phyloP scores from a whole-genome alignment of 805 yeast genomes.

The Suhomyces pyralidae region DNA sequence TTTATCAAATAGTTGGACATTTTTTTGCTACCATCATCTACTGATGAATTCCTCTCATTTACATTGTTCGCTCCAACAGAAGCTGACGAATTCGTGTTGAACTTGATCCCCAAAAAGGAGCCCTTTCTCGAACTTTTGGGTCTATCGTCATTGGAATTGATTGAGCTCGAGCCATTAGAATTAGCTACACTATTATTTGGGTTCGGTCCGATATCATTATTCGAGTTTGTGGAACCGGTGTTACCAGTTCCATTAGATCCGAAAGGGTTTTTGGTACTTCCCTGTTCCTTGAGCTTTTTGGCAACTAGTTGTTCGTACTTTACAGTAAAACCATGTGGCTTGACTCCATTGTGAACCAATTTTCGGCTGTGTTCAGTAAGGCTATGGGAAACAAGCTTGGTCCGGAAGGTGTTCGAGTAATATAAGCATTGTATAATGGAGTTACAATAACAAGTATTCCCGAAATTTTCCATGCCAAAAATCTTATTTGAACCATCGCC shows the following conservation, averaged over 20 bases:
- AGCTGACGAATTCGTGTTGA: constrained; percentile 19
- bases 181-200: not conserved
- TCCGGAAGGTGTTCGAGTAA: constrained; percentile 68
- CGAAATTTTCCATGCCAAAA: constrained; percentile 81
- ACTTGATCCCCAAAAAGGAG: constrained; percentile 40
- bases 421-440: constrained; percentile 87
- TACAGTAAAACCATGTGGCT: constrained; percentile 33
- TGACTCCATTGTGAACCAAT: constrained; percentile 27
- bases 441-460: constrained; percentile 92
- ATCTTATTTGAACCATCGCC: constrained; percentile 71
- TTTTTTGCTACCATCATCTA: constrained; percentile 3
- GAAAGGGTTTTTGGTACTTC: constrained; percentile 1
- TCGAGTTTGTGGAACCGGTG: not conserved
- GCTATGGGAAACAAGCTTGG: constrained; percentile 38
- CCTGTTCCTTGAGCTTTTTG: constrained; percentile 32
- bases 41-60: not conserved
- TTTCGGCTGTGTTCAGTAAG: constrained; percentile 29
- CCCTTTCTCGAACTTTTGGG: constrained; percentile 30
- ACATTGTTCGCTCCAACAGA: not conserved
- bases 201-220: constrained; percentile 1
- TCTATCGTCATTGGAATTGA: constrained; percentile 15
- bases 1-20: constrained; percentile 16
- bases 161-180: not conserved
- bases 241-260: not conserved
- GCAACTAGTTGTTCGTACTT: constrained; percentile 41